Conservation (phyloP, 352 stramenopile species). For the Globisporangium lucens region DNA sequence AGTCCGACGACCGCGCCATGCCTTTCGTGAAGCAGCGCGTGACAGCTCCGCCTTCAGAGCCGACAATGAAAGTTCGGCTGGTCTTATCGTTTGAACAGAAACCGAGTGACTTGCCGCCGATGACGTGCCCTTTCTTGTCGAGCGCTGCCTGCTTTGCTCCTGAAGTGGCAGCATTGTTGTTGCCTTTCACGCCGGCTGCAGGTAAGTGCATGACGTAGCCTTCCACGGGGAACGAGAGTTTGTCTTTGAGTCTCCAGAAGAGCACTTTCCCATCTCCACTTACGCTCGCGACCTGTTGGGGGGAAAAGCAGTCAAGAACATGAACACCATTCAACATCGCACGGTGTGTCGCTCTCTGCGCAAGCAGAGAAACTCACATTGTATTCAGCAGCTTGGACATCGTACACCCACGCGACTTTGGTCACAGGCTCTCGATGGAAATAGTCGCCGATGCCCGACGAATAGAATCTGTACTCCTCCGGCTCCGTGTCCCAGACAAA, state of each 20-base stretch:
- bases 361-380: conserved; percentile 31
- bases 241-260: conserved; percentile 86
- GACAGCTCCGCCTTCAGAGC: conserved; percentile 69
- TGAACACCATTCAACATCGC: neutral
- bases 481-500: conserved; percentile 75
- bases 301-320: neutral
- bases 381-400: conserved; percentile 67
- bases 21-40: conserved; percentile 63
- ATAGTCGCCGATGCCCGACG: conserved; percentile 85
- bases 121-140: conserved; percentile 23
- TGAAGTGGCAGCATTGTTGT: conserved; percentile 11
- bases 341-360: neutral
- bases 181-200: conserved; percentile 6
- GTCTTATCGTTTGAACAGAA: conserved; percentile 69
- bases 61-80: conserved; percentile 70
- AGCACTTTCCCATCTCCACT: conserved; percentile 85
- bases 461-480: conserved; percentile 61
- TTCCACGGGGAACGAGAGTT: conserved; percentile 81
- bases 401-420: conserved; percentile 80
- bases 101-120: conserved; percentile 59
- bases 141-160: neutral
- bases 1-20: conserved; percentile 46
- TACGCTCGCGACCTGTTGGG: conserved; percentile 56
- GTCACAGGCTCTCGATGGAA: conserved; percentile 87
- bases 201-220: conserved; percentile 75